Evolutionary conservation across 192 early-diverging fungal genomes (phyloP).

Genomic region (Phycomyces blakesleeanus): DNA sequence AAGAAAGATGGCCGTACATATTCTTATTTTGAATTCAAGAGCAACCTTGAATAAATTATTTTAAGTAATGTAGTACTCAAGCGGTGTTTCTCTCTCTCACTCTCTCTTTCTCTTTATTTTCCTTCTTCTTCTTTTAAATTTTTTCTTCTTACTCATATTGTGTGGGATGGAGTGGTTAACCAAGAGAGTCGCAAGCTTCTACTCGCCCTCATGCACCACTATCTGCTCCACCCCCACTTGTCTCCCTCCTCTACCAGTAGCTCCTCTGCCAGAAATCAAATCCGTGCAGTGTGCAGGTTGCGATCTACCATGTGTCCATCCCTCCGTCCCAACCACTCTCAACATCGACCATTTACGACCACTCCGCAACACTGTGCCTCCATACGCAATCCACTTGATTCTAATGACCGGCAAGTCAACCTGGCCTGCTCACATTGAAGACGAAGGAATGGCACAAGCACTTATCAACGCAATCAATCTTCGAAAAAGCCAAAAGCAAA

Average conservation of each 20-base stretch:
- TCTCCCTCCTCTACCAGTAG: not conserved
- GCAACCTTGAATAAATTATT: too few relatives aligned
- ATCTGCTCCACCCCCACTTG: not conserved
- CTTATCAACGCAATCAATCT: not conserved
- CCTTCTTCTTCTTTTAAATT: too few relatives aligned
- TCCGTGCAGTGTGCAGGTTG: conserved; percentile 10
- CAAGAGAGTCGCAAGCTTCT: conserved; percentile 7
- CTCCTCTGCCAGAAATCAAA: conserved; percentile 6
- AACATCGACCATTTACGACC: conserved; percentile 18
- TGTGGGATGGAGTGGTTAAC: conserved; percentile 14
- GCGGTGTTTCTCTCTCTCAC: not conserved
- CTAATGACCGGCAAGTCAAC: conserved; percentile 8
- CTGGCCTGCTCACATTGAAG: conserved; percentile 17
- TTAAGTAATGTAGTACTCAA: not conserved
- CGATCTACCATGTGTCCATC: conserved; percentile 7
- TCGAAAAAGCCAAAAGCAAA: conserved; percentile 5
- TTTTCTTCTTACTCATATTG: not conserved
- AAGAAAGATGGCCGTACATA: too few relatives aligned
- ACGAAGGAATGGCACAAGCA: conserved; percentile 11
- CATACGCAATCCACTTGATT: conserved; percentile 14
- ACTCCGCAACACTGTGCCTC: conserved; percentile 11
- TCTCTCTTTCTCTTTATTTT: conserved; percentile 6
- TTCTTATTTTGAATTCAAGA: too few relatives aligned
- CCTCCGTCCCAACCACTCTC: conserved; percentile 1
- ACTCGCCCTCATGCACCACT: conserved; percentile 8